A percentile compares a stretch with the other conserved stretches of the same genome.
Conservation (phyloP, 1,284 basidiomycete genomes). For the Sporisorium graminicola region DNA sequence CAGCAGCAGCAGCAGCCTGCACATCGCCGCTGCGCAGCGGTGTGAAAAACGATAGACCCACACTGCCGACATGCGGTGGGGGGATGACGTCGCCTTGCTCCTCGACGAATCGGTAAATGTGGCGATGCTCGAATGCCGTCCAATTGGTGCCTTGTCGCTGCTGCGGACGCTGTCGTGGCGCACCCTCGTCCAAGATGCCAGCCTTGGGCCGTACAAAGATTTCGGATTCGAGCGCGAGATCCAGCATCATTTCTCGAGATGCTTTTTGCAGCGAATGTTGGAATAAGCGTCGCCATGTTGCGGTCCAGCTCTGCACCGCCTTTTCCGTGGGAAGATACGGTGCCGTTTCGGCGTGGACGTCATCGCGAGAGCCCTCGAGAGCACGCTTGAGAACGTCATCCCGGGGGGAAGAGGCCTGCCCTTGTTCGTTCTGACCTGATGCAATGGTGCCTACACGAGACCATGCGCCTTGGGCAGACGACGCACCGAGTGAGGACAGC, state of each 20-base stretch:
- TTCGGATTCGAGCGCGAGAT: constrained; percentile 29
- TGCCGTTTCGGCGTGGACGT: neutral
- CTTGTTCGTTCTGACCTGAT: neutral
- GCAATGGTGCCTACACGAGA: constrained; percentile 4
- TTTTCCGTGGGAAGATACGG: constrained; percentile 18
- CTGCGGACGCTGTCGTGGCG: constrained; percentile 23
- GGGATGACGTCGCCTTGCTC: constrained; percentile 39
- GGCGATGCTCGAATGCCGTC: constrained; percentile 38
- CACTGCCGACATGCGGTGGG: constrained; percentile 36
- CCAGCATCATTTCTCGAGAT: constrained; percentile 19
- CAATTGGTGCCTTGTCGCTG: constrained; percentile 40
- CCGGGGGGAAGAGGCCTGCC: neutral
- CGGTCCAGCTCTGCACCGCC: constrained; percentile 14
- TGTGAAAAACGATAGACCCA: constrained; percentile 38
- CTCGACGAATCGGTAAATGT: constrained; percentile 36
- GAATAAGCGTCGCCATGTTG: neutral
- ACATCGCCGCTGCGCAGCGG: constrained; percentile 32
- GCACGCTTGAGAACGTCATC: constrained; percentile 19
- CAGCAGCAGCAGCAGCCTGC: constrained; percentile 2
- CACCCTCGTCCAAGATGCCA: constrained; percentile 34
- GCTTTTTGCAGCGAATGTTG: constrained; percentile 23
- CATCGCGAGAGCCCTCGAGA: neutral
- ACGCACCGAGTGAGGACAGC: constrained; percentile 15
- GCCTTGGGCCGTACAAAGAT: constrained; percentile 34
- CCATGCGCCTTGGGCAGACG: constrained; percentile 16